phyloP scores from a whole-genome alignment of 768 basidiomycete genomes.

The Leccinum sublutescens region DNA sequence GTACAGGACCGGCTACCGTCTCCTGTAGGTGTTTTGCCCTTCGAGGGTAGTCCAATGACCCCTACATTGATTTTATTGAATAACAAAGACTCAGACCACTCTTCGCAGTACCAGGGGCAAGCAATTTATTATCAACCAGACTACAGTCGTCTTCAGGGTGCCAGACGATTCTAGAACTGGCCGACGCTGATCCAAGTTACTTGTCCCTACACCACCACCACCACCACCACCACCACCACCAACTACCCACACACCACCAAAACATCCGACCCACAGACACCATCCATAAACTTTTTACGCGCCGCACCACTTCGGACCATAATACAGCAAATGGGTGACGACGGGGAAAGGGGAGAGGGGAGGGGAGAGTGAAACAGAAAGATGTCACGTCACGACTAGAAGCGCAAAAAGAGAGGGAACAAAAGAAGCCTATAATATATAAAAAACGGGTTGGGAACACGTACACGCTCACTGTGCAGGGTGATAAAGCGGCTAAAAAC shows the following conservation, averaged over 20 bases:
- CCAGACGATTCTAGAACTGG: conserved; percentile 5
- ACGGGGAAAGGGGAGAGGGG: background rate
- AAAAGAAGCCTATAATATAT: conserved; percentile 33
- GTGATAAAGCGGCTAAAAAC: conserved; percentile 10
- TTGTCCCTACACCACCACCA: conserved; percentile 8
- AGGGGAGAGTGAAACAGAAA: conserved; percentile 3
- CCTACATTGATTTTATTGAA: background rate
- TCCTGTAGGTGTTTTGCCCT: background rate
- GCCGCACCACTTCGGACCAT: conserved; percentile 18
- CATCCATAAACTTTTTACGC: conserved; percentile 14
- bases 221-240: background rate
- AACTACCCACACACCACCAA: conserved; percentile 8
- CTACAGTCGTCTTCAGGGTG: conserved; percentile 8
- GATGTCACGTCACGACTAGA: conserved; percentile 23
- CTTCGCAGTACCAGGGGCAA: background rate
- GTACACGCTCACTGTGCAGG: conserved; percentile 19
- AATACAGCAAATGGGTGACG: conserved; percentile 10
- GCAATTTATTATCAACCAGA: conserved; percentile 6
- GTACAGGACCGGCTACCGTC: background rate
- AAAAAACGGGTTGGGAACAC: conserved; percentile 23
- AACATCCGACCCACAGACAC: conserved; percentile 15
- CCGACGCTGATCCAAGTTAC: conserved; percentile 3
- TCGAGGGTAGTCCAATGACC: background rate
- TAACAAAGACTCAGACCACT: background rate
- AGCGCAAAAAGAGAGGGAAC: conserved; percentile 11